Evolutionary conservation across 2,329 filamentous ascomycete species (phyloP).

Genomic region (Exophiala dermatitidis): DNA sequence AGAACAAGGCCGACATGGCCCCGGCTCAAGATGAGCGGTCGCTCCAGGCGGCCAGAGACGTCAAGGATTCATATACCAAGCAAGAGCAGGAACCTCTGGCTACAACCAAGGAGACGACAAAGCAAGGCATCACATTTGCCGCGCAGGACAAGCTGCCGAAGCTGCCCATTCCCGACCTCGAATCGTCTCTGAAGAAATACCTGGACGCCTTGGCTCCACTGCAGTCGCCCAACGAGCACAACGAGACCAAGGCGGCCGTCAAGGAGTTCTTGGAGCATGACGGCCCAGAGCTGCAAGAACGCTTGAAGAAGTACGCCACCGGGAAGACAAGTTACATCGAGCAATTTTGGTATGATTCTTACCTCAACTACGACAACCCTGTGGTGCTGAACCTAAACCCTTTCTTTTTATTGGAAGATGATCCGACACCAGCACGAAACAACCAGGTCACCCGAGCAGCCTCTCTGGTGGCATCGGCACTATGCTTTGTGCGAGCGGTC

Average conservation of each 20-base stretch:
- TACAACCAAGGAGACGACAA: slow-evolving; percentile 44
- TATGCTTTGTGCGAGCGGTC: slow-evolving; percentile 89
- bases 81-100: slow-evolving; percentile 44
- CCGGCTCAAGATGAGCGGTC: slow-evolving; percentile 25
- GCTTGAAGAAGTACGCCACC: slow-evolving; percentile 79
- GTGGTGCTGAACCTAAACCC: slow-evolving; percentile 96
- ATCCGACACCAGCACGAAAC: slow-evolving; percentile 90
- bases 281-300: slow-evolving; percentile 78
- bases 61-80: slow-evolving; percentile 36
- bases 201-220: slow-evolving; percentile 71
- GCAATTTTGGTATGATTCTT: slow-evolving; percentile 99
- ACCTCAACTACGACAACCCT: slow-evolving; percentile 94
- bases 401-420: slow-evolving; percentile 95
- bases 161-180: slow-evolving; percentile 84
- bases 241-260: slow-evolving; percentile 72
- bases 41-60: slow-evolving; percentile 21
- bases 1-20: slow-evolving; percentile 51
- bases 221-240: slow-evolving; percentile 71
- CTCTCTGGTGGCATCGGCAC: slow-evolving; percentile 79
- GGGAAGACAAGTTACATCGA: slow-evolving; percentile 96
- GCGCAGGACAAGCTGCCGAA: slow-evolving; percentile 83
- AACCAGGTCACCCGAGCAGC: slow-evolving; percentile 94
- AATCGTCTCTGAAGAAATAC: slow-evolving; percentile 70
- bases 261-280: slow-evolving; percentile 75
- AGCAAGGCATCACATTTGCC: slow-evolving; percentile 74